Evolutionary conservation across 257 asterid species (phyloP), one percentile per base, ranked within the genome.

Genomic region (Nicotiana sylvestris): DNA sequence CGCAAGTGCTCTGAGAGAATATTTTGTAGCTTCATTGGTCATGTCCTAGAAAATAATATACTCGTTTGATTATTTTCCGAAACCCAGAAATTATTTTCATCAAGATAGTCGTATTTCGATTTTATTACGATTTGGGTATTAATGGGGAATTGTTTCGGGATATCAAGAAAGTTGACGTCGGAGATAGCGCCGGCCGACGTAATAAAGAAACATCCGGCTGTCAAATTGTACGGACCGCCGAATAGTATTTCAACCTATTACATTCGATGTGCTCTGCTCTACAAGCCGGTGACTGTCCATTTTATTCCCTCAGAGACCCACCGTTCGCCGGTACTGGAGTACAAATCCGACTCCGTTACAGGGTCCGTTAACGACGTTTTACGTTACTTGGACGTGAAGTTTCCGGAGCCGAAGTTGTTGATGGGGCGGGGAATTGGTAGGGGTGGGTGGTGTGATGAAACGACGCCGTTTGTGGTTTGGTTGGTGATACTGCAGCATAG

Each of bases 381-480:
- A 35, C 85, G 90, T 4, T 94, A 93, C 85, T 33, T 96, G 86
- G 98, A 96, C 81, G 12, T 91, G 32, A 94, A 93, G 89, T 96
- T 94, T 85, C 99, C 98, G 7, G 90, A 96, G 86, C 97, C 98
- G 81, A 92, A 92, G 62, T 6, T 92, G 79, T 66, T 64, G 61
- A 86, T 60, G 65, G 68, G 76, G 76, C 12, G 17, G 80, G 4
- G 43, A 78, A 78, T n/a, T 0, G 86, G 90, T n/a, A 85, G 89
- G 4, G 88, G 92, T 84, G 98, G 94, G 76, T 91, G 98, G 94
- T 88, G 90, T 87, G 97, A 93, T 51, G 94, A 88, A 33, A 89
- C 95, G 85, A 94, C 99, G 87, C 99, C 98, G 85, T 33, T 87
- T 88, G 89, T 96, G 84, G 99, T 94, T 81, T 93, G 98, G 99